These are phyloP conservation scores for Trichocomaceae sp. DNA, from an alignment of 2,329 filamentous ascomycete species.

Conservation along the genomic window DNA sequence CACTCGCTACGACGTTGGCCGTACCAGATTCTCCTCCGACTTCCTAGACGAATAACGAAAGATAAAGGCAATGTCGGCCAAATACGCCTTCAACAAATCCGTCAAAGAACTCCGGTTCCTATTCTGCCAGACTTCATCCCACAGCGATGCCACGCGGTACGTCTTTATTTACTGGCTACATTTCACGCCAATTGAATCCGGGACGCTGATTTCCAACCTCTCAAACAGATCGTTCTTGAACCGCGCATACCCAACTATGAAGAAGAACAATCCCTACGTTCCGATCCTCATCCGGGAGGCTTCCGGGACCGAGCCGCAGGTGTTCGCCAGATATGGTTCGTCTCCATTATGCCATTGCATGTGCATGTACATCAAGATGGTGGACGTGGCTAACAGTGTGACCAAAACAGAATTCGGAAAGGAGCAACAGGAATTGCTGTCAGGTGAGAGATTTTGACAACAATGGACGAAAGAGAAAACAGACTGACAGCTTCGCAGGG, in stretches of 20 bases:
- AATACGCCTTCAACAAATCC: slow-evolving; percentile 82
- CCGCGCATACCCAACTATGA: slow-evolving; percentile 94
- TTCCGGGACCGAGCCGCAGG: slow-evolving; percentile 69
- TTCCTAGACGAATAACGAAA: background rate
- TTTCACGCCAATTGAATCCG: background rate
- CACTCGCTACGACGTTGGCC: background rate
- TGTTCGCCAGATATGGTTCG: slow-evolving; percentile 90
- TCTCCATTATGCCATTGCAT: too few relatives aligned
- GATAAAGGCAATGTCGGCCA: slow-evolving; percentile 64
- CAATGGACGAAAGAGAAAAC: background rate
- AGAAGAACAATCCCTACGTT: slow-evolving; percentile 92
- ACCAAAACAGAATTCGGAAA: slow-evolving; percentile 55
- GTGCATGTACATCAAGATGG: background rate
- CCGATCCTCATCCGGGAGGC: slow-evolving; percentile 96
- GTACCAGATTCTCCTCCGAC: background rate
- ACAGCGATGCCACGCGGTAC: slow-evolving; percentile 83
- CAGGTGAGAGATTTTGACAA: slow-evolving; percentile 40
- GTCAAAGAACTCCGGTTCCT: slow-evolving; percentile 96
- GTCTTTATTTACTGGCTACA: slow-evolving; percentile 16
- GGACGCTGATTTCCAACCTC: background rate
- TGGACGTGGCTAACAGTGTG: slow-evolving; percentile 15
- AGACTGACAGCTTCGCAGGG: slow-evolving; percentile 37
- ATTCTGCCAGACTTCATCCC: slow-evolving; percentile 90
- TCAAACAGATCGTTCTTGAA: slow-evolving; percentile 71
- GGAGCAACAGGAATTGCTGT: slow-evolving; percentile 59